These are phyloP conservation scores for Wakefieldia striispora DNA, from an alignment of 768 basidiomycete species.

Conservation along the genomic window DNA sequence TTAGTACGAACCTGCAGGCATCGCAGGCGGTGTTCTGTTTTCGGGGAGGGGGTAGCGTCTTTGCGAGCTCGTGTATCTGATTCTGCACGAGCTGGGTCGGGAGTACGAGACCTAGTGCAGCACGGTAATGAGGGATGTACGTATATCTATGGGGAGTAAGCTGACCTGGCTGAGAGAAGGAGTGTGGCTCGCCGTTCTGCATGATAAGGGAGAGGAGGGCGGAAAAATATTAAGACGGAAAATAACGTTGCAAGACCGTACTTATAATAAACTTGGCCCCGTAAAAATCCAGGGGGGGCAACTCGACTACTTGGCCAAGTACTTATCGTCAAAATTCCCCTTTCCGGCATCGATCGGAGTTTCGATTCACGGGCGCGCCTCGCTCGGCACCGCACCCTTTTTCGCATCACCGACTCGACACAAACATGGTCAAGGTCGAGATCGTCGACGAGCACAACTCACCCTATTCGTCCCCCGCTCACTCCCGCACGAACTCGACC, in stretches of 20 bases:
- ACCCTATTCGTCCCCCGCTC: constrained; percentile 73
- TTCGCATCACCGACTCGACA: constrained; percentile 21
- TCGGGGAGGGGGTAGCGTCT: constrained; percentile 77
- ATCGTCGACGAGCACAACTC: constrained; percentile 79
- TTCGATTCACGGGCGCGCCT: constrained; percentile 11
- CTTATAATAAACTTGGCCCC: constrained; percentile 22
- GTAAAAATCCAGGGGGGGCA: constrained; percentile 15
- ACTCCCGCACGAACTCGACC: constrained; percentile 66
- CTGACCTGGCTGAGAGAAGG: constrained; percentile 35
- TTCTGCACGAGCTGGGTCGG: constrained; percentile 71
- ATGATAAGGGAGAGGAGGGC: constrained; percentile 27
- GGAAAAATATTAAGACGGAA: constrained; percentile 28
- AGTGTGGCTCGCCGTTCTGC: constrained; percentile 31
- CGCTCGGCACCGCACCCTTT: constrained; percentile 27
- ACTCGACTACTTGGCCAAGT: constrained; percentile 19
- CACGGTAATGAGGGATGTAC: constrained; percentile 9
- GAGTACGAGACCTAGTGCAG: constrained; percentile 52
- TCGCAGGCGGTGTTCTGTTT: constrained; percentile 95
- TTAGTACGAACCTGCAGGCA: constrained; percentile 67
- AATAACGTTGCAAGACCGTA: constrained; percentile 19
- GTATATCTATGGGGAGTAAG: background rate
- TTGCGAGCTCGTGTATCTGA: constrained; percentile 79
- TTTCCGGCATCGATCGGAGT: constrained; percentile 23
- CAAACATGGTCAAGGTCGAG: constrained; percentile 87
- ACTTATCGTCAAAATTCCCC: constrained; percentile 21